Evolutionary conservation across 345 rosid genomes (phyloP).

Genomic region (Aegle marmelos): DNA sequence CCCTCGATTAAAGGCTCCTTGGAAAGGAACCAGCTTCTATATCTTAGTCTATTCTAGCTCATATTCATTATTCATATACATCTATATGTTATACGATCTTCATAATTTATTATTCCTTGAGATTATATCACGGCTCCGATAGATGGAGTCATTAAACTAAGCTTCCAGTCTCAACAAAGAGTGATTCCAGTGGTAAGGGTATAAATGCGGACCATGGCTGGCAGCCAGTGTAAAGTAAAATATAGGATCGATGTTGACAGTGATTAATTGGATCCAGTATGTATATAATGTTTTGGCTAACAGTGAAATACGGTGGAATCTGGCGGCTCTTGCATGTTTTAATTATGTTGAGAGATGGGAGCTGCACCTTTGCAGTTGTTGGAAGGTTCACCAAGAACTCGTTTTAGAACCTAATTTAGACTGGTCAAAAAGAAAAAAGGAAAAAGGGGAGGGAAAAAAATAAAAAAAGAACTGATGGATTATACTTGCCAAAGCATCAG

Average conservation of each 20-base stretch:
- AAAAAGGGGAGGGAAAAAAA: neutral
- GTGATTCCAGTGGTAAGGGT: slow-evolving; percentile 34
- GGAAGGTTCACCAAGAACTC: neutral
- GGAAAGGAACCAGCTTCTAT: slow-evolving; percentile 16
- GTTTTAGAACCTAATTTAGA: neutral
- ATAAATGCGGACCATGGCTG: slow-evolving; percentile 35
- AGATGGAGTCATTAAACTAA: neutral
- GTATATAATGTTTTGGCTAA: too few species aligned
- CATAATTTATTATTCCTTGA: slow-evolving; percentile 9
- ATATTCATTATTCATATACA: slow-evolving; percentile 14
- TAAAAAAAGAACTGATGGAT: too few species aligned
- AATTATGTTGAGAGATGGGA: neutral
- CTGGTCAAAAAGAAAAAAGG: neutral
- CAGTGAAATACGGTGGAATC: neutral
- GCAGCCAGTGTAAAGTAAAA: slow-evolving; percentile 8
- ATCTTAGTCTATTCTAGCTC: neutral
- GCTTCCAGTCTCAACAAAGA: slow-evolving; percentile 26
- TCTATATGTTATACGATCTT: neutral
- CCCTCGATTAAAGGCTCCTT: slow-evolving; percentile 18
- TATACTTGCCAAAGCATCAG: neutral
- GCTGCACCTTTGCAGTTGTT: neutral
- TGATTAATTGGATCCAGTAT: neutral
- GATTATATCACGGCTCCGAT: slow-evolving; percentile 4
- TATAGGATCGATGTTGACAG: neutral
- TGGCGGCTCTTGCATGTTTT: neutral